Evolutionary conservation across 768 basidiomycete genomes (phyloP).

Genomic region (Strobilomyces confusus): DNA sequence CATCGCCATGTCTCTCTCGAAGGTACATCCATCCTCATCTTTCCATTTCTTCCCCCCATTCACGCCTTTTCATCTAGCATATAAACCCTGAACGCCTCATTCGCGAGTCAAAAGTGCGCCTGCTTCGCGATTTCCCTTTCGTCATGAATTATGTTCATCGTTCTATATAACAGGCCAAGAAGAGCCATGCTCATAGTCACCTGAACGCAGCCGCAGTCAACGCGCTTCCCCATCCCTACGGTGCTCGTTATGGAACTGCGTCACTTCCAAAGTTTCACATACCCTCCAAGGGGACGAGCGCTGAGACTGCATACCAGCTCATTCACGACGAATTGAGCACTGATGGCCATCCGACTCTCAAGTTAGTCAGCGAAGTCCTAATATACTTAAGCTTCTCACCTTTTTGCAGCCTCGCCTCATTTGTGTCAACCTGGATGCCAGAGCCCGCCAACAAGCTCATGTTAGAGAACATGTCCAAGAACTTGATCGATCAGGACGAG

Average conservation of each 20-base stretch:
- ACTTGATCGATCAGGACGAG: conserved; percentile 67
- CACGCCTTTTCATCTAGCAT: conserved; percentile 38
- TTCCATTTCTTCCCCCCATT: background rate
- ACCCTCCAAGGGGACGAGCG: conserved; percentile 54
- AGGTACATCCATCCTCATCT: conserved; percentile 32
- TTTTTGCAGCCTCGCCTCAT: conserved; percentile 48
- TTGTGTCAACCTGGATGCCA: conserved; percentile 67
- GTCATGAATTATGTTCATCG: background rate
- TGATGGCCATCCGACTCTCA: conserved; percentile 54
- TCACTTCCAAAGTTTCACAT: conserved; percentile 68
- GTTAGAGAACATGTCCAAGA: conserved; percentile 63
- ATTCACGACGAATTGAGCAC: conserved; percentile 62
- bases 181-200: conserved; percentile 30
- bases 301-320: conserved; percentile 51
- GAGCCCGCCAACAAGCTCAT: conserved; percentile 50
- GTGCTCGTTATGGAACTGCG: conserved; percentile 61
- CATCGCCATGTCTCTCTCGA: conserved; percentile 54
- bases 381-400: background rate
- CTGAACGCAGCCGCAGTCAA: conserved; percentile 35
- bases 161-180: conserved; percentile 43
- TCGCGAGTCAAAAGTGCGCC: conserved; percentile 46
- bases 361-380: conserved; percentile 22
- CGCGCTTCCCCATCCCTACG: conserved; percentile 44
- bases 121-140: background rate
- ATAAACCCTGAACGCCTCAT: conserved; percentile 67